A percentile compares a stretch with the other conserved stretches of the same genome.
These are phyloP conservation scores for Adansonia rubrostipa DNA, from an alignment of 441 rosid genomes.

Conservation along the genomic window DNA sequence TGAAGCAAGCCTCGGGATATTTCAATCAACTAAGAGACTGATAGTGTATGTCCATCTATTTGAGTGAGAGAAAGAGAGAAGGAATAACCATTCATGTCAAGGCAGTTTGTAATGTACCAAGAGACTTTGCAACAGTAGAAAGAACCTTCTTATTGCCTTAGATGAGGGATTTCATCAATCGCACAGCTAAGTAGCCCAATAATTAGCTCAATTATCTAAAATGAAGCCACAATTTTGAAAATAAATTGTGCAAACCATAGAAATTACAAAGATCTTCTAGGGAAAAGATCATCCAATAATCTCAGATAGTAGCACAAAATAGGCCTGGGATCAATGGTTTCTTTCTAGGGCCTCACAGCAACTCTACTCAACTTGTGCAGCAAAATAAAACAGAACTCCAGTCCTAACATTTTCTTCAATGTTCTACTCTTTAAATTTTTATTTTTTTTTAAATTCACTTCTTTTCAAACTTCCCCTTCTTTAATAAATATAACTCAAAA, in stretches of 20 bases:
- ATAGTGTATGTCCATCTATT: not conserved
- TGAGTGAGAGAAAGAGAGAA: not conserved
- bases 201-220: not conserved
- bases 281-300: not conserved
- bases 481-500: not conserved
- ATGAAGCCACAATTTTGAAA: not conserved
- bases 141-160: not conserved
- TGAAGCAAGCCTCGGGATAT: constrained; percentile 10
- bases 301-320: not conserved
- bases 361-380: not conserved
- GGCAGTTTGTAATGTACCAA: not conserved
- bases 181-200: not conserved
- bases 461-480: not conserved
- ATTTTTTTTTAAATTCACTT: not conserved
- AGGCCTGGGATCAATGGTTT: not conserved
- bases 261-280: not conserved
- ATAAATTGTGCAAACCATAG: not conserved
- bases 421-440: not conserved
- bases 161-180: not conserved
- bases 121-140: not conserved
- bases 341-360: not conserved
- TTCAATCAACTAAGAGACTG: constrained; percentile 4
- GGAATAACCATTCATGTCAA: not conserved
- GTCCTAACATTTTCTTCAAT: not conserved
- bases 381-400: not conserved